phyloP scores from a whole-genome alignment of 768 basidiomycete species.

The Galerina sulciceps region DNA sequence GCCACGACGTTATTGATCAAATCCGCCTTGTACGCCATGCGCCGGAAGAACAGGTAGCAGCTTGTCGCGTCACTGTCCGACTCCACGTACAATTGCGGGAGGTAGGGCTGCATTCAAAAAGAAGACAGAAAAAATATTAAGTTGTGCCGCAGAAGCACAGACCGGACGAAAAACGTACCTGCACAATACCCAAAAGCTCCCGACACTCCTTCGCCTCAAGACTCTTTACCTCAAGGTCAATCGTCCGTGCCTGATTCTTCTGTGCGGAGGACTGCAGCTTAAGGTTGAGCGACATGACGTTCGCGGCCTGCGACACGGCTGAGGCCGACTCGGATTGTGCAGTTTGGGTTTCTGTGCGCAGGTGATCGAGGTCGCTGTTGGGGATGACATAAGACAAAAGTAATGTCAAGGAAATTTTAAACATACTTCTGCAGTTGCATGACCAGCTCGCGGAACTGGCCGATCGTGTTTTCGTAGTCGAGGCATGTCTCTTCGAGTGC shows the following conservation, averaged over 20 bases:
- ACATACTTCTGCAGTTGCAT: slow-evolving; percentile 75
- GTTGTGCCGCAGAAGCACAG: background rate
- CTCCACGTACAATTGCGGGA: slow-evolving; percentile 90
- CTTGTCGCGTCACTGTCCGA: slow-evolving; percentile 87
- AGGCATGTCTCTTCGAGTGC: slow-evolving; percentile 77
- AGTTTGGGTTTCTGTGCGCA: slow-evolving; percentile 85
- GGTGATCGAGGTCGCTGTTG: slow-evolving; percentile 80
- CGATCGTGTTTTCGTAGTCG: slow-evolving; percentile 88
- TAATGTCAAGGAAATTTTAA: background rate
- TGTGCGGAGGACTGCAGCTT: slow-evolving; percentile 90
- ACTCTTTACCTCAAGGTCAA: slow-evolving; percentile 87
- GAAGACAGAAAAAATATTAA: background rate
- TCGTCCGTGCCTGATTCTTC: slow-evolving; percentile 87
- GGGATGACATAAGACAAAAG: background rate
- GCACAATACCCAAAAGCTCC: slow-evolving; percentile 82
- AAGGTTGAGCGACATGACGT: slow-evolving; percentile 93
- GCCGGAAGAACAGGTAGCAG: slow-evolving; percentile 92
- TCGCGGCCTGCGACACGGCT: slow-evolving; percentile 86
- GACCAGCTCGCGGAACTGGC: slow-evolving; percentile 93
- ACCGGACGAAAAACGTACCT: slow-evolving; percentile 47
- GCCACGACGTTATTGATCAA: slow-evolving; percentile 84
- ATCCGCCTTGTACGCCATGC: slow-evolving; percentile 85
- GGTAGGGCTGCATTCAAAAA: slow-evolving; percentile 68
- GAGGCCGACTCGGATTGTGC: slow-evolving; percentile 83
- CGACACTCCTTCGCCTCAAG: slow-evolving; percentile 83